Percentiles rank a stretch among this genome's conserved stretches.
phyloP scores from a whole-genome alignment of 2,329 filamentous ascomycete genomes.

The Curvularia spicifera region DNA sequence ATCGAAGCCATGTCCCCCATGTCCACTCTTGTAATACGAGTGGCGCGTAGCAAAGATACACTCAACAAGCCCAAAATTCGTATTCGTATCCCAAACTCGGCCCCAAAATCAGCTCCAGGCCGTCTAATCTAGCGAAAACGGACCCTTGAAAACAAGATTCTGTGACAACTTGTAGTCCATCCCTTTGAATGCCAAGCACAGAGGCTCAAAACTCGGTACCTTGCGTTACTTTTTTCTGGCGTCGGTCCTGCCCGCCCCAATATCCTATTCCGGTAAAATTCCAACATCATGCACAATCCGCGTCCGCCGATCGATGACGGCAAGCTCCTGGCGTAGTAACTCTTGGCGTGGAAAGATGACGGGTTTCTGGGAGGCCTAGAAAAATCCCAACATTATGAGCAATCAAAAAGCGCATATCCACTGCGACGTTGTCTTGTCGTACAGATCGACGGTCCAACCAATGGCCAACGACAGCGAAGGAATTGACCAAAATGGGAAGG shows the following conservation, averaged over 20 bases:
- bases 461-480: neutral
- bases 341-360: neutral
- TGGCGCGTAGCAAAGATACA: neutral
- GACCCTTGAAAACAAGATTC: neutral
- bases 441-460: neutral
- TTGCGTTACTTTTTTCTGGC: neutral
- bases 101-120: neutral
- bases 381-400: neutral
- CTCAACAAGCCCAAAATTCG: neutral
- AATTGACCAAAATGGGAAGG: conserved; percentile 1
- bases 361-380: neutral
- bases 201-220: neutral
- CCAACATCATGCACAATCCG: neutral
- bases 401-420: neutral
- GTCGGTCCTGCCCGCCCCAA: neutral
- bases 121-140: neutral
- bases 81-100: neutral
- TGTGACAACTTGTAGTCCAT: neutral
- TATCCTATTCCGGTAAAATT: neutral
- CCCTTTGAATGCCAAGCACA: neutral
- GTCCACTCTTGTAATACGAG: neutral
- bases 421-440: neutral
- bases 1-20: neutral
- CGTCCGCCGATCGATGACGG: neutral
- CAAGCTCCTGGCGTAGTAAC: neutral